A percentile compares a stretch with the other conserved stretches of the same genome.
These are phyloP conservation scores for Barnettozyma siamensis DNA, from an alignment of 805 yeast genomes.

Conservation along the genomic window DNA sequence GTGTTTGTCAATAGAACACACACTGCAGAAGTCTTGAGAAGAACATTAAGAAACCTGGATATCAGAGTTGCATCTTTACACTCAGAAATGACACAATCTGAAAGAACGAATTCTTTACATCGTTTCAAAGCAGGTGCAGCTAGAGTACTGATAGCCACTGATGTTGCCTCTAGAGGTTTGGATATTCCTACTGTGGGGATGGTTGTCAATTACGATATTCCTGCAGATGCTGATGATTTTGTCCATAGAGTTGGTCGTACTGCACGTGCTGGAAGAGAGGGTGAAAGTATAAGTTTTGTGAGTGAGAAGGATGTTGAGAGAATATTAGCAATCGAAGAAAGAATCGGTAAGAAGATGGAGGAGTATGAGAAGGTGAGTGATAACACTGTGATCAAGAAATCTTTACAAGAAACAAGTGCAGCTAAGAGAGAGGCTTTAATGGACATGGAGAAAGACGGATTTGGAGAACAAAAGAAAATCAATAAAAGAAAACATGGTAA, in stretches of 20 bases:
- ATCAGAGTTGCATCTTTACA: constrained; percentile 85
- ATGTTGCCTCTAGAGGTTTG: constrained; percentile 95
- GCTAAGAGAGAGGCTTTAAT: constrained; percentile 88
- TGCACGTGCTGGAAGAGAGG: constrained; percentile 93
- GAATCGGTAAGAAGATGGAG: constrained; percentile 77
- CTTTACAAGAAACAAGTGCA: constrained; percentile 61
- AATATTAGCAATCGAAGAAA: constrained; percentile 77
- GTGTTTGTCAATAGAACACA: constrained; percentile 87
- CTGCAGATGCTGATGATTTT: constrained; percentile 94
- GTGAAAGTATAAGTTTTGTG: constrained; percentile 77
- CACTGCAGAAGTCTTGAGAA: constrained; percentile 82
- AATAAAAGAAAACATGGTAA: constrained; percentile 35
- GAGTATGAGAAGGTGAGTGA: constrained; percentile 68
- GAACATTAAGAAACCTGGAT: constrained; percentile 68
- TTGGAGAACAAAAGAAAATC: constrained; percentile 65
- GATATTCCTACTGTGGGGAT: constrained; percentile 92
- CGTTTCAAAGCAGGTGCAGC: constrained; percentile 95
- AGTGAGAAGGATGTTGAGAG: constrained; percentile 82
- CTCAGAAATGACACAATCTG: constrained; percentile 90
- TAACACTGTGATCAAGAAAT: constrained; percentile 65
- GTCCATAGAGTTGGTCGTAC: constrained; percentile 98
- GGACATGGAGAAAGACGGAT: constrained; percentile 90
- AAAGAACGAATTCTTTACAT: constrained; percentile 85
- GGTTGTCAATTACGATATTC: constrained; percentile 88
- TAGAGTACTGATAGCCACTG: constrained; percentile 87